Conservation (phyloP, 2,329 filamentous ascomycete genomes). For the Colletotrichum cereale region DNA sequence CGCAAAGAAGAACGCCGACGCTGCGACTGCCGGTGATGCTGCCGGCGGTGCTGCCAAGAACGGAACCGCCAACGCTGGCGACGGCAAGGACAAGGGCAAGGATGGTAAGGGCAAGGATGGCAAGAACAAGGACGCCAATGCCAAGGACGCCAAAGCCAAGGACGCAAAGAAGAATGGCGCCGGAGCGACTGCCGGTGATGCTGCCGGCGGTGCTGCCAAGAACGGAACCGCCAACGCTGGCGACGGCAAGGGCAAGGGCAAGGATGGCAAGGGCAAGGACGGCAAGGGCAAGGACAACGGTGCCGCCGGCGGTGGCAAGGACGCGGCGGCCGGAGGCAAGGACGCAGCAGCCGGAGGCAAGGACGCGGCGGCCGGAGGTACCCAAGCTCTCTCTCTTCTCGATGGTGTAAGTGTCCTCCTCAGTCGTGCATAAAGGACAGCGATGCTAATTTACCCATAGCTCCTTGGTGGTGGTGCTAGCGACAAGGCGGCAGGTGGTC, state of each 20-base stretch:
- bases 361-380: not conserved
- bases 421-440: not conserved
- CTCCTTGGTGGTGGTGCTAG: not conserved
- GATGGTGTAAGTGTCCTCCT: slow-evolving; percentile 6
- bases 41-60: slow-evolving; percentile 16
- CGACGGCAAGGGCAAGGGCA: not conserved
- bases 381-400: slow-evolving; percentile 20
- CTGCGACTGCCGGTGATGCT: not conserved
- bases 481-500: not conserved
- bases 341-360: slow-evolving; percentile 19
- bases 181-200: slow-evolving; percentile 10
- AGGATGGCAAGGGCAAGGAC: slow-evolving; percentile 10
- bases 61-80: slow-evolving; percentile 19
- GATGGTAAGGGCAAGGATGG: not conserved
- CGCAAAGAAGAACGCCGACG: not conserved
- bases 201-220: slow-evolving; percentile 22
- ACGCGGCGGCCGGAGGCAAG: not conserved
- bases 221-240: slow-evolving; percentile 33
- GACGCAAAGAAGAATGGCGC: slow-evolving; percentile 11
- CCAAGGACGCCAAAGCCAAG: slow-evolving; percentile 13
- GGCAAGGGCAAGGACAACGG: not conserved
- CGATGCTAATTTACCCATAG: slow-evolving; percentile 5
- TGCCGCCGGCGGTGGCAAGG: not conserved
- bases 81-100: slow-evolving; percentile 10
- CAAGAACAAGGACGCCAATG: not conserved